phyloP scores from a whole-genome alignment of 495 filamentous ascomycete genomes.

The Tetracladium setigerum region DNA sequence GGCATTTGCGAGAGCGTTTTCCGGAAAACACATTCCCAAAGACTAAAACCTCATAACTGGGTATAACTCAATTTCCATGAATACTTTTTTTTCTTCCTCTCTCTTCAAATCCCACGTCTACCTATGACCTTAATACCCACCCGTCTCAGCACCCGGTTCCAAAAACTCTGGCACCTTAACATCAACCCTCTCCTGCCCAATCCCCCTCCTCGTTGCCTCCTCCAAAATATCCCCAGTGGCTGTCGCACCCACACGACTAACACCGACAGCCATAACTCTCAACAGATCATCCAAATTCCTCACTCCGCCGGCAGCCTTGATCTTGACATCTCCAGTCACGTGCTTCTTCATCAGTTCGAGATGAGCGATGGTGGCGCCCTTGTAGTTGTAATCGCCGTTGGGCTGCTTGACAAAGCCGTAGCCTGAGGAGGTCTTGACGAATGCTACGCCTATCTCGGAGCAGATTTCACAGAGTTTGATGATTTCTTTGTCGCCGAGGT shows the following conservation, averaged over 20 bases:
- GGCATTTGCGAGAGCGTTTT: too few species aligned
- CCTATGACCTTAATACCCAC: too few species aligned
- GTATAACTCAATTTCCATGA: too few species aligned
- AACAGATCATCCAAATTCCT: slow-evolving; percentile 37
- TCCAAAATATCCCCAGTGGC: slow-evolving; percentile 46
- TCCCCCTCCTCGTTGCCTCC: slow-evolving; percentile 43
- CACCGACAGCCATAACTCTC: slow-evolving; percentile 30
- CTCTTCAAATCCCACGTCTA: too few species aligned
- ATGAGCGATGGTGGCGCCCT: slow-evolving; percentile 39
- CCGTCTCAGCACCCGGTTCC: too few species aligned
- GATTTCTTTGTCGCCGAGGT: slow-evolving; percentile 38
- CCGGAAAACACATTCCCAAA: too few species aligned
- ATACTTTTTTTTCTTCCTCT: too few species aligned
- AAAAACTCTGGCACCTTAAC: slow-evolving; percentile 13
- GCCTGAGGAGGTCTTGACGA: slow-evolving; percentile 50
- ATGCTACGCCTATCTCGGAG: slow-evolving; percentile 37
- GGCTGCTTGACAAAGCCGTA: slow-evolving; percentile 50
- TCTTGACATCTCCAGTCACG: slow-evolving; percentile 34
- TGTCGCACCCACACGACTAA: slow-evolving; percentile 42
- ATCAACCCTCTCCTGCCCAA: slow-evolving; percentile 30
- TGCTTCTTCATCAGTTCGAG: slow-evolving; percentile 46
- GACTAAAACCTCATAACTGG: too few species aligned
- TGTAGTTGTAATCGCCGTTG: slow-evolving; percentile 41
- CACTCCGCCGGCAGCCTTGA: slow-evolving; percentile 52
- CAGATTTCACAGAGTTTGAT: slow-evolving; percentile 43